phyloP scores from a whole-genome alignment of 768 basidiomycete genomes.

The Boletus vinaceobasis region DNA sequence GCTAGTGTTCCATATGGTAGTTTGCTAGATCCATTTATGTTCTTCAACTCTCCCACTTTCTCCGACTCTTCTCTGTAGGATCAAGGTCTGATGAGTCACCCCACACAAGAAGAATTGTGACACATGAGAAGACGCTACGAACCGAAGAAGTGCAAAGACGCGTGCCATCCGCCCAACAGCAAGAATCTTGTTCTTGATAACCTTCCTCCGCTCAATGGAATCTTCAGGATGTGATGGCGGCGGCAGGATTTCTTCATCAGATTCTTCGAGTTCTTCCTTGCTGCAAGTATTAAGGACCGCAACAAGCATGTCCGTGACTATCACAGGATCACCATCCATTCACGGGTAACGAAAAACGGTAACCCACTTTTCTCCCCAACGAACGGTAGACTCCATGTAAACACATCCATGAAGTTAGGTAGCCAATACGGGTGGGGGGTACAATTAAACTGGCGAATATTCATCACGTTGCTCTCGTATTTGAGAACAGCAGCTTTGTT shows the following conservation, averaged over 20 bases:
- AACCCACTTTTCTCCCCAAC: constrained; percentile 92
- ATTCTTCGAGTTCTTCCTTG: constrained; percentile 93
- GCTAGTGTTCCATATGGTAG: constrained; percentile 83
- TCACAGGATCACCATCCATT: constrained; percentile 3
- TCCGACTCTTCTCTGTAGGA: constrained; percentile 88
- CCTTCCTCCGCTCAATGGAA: constrained; percentile 70
- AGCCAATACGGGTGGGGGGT: constrained; percentile 97
- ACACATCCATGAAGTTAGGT: constrained; percentile 99
- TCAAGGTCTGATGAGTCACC: not conserved
- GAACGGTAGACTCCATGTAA: constrained; percentile 98
- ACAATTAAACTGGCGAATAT: constrained; percentile 97
- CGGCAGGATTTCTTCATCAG: constrained; percentile 44
- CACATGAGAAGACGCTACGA: constrained; percentile 28
- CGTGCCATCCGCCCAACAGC: constrained; percentile 95
- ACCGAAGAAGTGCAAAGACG: constrained; percentile 95
- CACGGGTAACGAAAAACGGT: not conserved
- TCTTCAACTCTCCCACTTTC: constrained; percentile 95
- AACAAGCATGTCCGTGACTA: constrained; percentile 98
- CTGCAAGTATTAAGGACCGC: constrained; percentile 94
- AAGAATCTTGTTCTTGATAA: constrained; percentile 98
- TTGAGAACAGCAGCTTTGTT: constrained; percentile 99
- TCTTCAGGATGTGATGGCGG: constrained; percentile 41
- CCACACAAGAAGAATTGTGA: not conserved
- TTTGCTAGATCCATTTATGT: constrained; percentile 70
- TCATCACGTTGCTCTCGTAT: constrained; percentile 98